These are phyloP conservation scores for Gentiana straminea DNA, from an alignment of 257 asterid genomes.

Conservation along the genomic window DNA sequence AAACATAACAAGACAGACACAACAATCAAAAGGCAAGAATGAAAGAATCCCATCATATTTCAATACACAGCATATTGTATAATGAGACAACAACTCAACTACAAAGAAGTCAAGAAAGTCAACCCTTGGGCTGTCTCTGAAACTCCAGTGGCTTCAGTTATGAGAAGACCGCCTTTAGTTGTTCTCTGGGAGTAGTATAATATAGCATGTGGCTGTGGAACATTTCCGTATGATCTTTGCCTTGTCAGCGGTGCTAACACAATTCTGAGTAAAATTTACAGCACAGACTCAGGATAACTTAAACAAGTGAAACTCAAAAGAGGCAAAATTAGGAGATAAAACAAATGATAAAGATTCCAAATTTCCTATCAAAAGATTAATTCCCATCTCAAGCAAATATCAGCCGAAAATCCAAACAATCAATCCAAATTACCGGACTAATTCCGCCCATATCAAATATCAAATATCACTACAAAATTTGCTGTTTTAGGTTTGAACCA, in stretches of 20 bases:
- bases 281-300: background rate
- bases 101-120: background rate
- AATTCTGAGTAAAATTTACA: background rate
- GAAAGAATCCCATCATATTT: too few relatives aligned
- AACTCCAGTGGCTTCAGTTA: conserved; percentile 7
- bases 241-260: conserved; percentile 14
- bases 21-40: background rate
- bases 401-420: too few relatives aligned
- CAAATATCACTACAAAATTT: too few relatives aligned
- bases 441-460: background rate
- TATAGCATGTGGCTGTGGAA: conserved; percentile 8
- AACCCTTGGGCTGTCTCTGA: conserved; percentile 38
- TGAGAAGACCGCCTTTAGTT: conserved; percentile 7
- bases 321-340: background rate
- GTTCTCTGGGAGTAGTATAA: conserved; percentile 10
- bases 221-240: conserved; percentile 9
- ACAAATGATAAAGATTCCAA: background rate
- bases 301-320: too few relatives aligned
- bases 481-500: too few relatives aligned
- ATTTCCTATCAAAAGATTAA: background rate
- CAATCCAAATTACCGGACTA: background rate
- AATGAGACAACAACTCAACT: background rate
- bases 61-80: background rate
- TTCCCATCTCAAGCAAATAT: too few relatives aligned
- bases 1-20: background rate